Conservation (phyloP, 2,329 filamentous ascomycete species). For the Teratosphaeria gauchensis region DNA sequence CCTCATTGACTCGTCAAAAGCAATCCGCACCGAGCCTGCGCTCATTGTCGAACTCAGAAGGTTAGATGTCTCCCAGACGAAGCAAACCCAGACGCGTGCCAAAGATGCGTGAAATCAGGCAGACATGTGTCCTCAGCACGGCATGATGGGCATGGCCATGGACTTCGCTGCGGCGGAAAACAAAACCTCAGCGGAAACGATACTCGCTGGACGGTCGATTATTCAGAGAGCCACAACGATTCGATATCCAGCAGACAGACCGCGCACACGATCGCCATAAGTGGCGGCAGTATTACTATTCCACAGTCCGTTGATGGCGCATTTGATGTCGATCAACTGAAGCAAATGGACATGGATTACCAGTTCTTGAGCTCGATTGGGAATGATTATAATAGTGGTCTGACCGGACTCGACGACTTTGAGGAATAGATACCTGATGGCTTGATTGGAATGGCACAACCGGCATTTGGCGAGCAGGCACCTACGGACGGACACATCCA, state of each 20-base stretch:
- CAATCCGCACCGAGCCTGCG: slow-evolving; percentile 18
- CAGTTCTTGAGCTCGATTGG: neutral
- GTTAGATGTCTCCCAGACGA: slow-evolving; percentile 32
- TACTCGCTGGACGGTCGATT: neutral
- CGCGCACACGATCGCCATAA: neutral
- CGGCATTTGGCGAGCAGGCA: neutral
- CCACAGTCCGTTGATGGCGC: neutral
- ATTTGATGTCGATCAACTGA: neutral
- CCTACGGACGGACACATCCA: neutral
- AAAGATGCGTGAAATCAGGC: slow-evolving; percentile 32
- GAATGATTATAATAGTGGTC: neutral
- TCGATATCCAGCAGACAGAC: neutral
- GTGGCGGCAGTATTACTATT: neutral
- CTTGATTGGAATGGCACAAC: neutral
- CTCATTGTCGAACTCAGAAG: slow-evolving; percentile 34
- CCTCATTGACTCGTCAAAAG: neutral
- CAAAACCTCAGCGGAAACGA: neutral
- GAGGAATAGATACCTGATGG: neutral
- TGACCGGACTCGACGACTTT: neutral
- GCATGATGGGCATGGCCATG: neutral
- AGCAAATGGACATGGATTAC: neutral
- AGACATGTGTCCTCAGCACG: slow-evolving; percentile 20
- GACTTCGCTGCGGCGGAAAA: neutral
- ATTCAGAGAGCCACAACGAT: neutral
- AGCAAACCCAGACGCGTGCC: slow-evolving; percentile 24